Percentiles rank a stretch among this genome's conserved stretches.
These are phyloP conservation scores for Ilyonectria mors-panacis DNA, from an alignment of 2,329 filamentous ascomycete genomes.

Conservation along the genomic window DNA sequence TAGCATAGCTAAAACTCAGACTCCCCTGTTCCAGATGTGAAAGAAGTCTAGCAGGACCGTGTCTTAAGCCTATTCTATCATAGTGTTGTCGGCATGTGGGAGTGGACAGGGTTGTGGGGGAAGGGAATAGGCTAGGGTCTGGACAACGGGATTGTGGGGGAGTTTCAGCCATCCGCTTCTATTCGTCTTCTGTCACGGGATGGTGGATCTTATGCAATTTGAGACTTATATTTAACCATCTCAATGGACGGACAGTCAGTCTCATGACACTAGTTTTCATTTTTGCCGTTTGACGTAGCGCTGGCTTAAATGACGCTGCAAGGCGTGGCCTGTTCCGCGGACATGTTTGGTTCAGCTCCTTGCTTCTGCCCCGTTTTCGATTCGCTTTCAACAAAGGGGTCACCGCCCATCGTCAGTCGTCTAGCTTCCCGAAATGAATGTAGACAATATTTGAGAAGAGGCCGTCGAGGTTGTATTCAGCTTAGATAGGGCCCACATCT, in stretches of 20 bases:
- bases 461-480: not conserved
- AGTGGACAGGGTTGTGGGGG: not conserved
- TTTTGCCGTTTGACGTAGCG: not conserved
- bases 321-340: not conserved
- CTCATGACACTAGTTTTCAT: not conserved
- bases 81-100: not conserved
- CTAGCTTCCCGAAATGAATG: too few species aligned
- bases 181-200: not conserved
- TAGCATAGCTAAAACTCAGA: too few species aligned
- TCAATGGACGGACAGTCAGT: too few species aligned
- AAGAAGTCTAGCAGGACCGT: not conserved
- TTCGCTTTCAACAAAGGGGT: too few species aligned
- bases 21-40: slow-evolving; percentile 1
- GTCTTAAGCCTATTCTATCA: not conserved
- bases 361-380: too few species aligned
- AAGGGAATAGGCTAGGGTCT: not conserved
- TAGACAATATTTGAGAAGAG: not conserved
- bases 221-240: not conserved
- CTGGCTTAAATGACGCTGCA: not conserved
- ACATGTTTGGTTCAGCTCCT: not conserved
- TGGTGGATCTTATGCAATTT: slow-evolving; percentile 1
- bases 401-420: too few species aligned
- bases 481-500: not conserved
- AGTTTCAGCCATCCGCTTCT: not conserved
- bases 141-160: not conserved